A percentile compares a stretch with the other conserved stretches of the same genome.
Evolutionary conservation across 306 rosid genomes (phyloP).

Genomic region (Hippophae tibetana): DNA sequence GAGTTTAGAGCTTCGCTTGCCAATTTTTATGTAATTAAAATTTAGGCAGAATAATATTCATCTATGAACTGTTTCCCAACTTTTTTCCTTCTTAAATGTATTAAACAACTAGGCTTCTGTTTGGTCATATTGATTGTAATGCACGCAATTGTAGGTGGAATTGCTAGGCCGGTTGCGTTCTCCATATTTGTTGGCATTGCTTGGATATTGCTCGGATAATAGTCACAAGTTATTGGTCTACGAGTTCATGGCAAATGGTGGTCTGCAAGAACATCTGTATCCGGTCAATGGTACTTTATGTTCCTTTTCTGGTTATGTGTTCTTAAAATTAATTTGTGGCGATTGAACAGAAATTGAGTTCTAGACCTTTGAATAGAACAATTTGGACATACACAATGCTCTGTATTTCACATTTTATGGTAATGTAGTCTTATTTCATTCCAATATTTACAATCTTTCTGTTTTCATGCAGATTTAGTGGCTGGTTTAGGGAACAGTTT

Average conservation of each 20-base stretch:
- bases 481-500: too few species aligned
- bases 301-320: background rate
- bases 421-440: too few species aligned
- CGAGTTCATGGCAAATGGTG: slow-evolving; percentile 86
- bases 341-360: background rate
- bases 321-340: background rate
- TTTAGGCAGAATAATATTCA: background rate
- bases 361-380: too few species aligned
- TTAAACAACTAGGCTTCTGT: background rate
- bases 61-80: background rate
- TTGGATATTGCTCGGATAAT: slow-evolving; percentile 77
- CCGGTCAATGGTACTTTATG: slow-evolving; percentile 54
- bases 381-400: too few species aligned
- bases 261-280: slow-evolving; percentile 87
- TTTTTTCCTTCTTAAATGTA: background rate
- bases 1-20: background rate
- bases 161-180: slow-evolving; percentile 68
- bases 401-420: too few species aligned
- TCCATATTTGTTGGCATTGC: slow-evolving; percentile 77
- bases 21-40: background rate
- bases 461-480: too few species aligned
- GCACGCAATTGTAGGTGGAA: slow-evolving; percentile 53
- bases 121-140: slow-evolving; percentile 13
- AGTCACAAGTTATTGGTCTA: slow-evolving; percentile 75
- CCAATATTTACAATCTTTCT: too few species aligned